phyloP scores from a whole-genome alignment of 805 yeast species.

The Candida alai region DNA sequence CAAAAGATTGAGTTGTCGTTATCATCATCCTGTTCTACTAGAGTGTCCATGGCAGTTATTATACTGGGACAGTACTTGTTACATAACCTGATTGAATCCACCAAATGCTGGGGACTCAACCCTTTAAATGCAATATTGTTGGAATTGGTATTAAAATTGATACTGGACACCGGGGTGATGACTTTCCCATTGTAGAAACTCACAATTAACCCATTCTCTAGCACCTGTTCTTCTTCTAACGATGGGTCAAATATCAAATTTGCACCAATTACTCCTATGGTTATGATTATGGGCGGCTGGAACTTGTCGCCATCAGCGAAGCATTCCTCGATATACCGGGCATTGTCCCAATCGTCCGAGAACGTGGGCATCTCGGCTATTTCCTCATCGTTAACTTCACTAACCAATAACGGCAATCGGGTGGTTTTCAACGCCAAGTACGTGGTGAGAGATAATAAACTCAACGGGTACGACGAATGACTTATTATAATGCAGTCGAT shows the following conservation, averaged over 20 bases:
- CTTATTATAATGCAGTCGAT: constrained; percentile 80
- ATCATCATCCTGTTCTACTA: constrained; percentile 39
- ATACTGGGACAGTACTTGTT: constrained; percentile 60
- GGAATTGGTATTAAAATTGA: constrained; percentile 55
- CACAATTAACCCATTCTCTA: constrained; percentile 76
- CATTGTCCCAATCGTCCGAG: constrained; percentile 79
- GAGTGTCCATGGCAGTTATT: constrained; percentile 51
- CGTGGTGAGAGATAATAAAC: constrained; percentile 72
- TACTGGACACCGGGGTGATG: constrained; percentile 67
- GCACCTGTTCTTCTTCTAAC: constrained; percentile 79
- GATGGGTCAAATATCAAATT: constrained; percentile 81
- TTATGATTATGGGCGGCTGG: constrained; percentile 73
- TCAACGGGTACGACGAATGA: constrained; percentile 74
- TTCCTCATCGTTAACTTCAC: constrained; percentile 65
- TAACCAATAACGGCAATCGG: constrained; percentile 64
- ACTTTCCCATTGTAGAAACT: constrained; percentile 69
- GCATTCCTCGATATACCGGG: constrained; percentile 34
- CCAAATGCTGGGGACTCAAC: constrained; percentile 39
- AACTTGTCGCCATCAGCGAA: constrained; percentile 49
- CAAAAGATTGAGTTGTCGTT: constrained; percentile 27
- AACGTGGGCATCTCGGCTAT: constrained; percentile 89
- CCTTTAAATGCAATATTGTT: constrained; percentile 51
- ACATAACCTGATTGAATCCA: too few species aligned
- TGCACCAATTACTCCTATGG: constrained; percentile 69
- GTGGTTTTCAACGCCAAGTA: constrained; percentile 82